These are phyloP conservation scores for Physaria fendleri DNA, from an alignment of 345 rosid species.

Conservation along the genomic window DNA sequence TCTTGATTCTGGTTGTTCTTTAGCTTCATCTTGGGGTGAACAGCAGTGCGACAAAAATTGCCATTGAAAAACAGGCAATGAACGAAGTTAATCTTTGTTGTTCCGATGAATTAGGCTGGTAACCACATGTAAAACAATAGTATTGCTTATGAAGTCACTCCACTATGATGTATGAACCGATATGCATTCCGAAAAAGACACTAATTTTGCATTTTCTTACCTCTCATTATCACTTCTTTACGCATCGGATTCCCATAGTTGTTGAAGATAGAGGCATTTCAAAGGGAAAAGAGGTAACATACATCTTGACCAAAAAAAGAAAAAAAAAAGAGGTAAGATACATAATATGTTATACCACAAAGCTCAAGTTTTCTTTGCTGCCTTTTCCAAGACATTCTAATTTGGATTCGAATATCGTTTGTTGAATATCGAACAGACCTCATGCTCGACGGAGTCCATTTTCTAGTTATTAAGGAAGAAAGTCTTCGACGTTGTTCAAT, in stretches of 20 bases:
- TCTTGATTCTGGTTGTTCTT: constrained; percentile 16
- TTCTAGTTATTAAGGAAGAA: constrained; percentile 37
- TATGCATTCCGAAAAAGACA: neutral
- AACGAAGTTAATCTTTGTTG: constrained; percentile 78
- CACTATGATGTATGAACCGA: too few relatives aligned
- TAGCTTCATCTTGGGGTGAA: constrained; percentile 81
- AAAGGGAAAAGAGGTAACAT: constrained; percentile 55
- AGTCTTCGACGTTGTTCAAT: constrained; percentile 43
- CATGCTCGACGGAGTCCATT: constrained; percentile 42
- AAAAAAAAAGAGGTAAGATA: too few relatives aligned
- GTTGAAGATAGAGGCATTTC: constrained; percentile 52
- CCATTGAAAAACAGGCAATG: constrained; percentile 60
- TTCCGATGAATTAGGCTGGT: constrained; percentile 80
- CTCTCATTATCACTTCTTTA: constrained; percentile 12
- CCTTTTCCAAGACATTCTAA: neutral
- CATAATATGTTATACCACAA: neutral
- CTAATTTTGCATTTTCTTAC: neutral
- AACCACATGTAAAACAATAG: constrained; percentile 47
- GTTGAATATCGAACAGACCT: constrained; percentile 34
- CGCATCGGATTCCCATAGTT: constrained; percentile 44
- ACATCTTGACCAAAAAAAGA: too few relatives aligned
- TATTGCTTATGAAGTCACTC: neutral
- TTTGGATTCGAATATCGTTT: constrained; percentile 1
- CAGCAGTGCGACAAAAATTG: constrained; percentile 46
- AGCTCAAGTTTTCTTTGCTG: neutral